Base-by-base conservation (phyloP, 805 yeast genomes). In the Candida sithepensis region DNA sequence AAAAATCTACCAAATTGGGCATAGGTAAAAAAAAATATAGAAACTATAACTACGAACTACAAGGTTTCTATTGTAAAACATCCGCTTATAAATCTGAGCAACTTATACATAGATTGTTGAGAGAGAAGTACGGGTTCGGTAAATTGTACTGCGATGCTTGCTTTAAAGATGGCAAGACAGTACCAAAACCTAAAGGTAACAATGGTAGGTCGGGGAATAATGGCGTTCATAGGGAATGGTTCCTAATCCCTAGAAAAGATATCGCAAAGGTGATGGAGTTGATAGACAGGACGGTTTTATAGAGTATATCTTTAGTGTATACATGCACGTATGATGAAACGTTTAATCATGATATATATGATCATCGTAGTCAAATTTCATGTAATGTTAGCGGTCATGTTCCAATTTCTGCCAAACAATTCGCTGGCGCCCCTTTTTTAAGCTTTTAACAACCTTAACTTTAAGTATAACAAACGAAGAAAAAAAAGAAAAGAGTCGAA, bases 151-250 rank as follows among this genome's bases (percentile, higher is more conserved):
- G 85, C 57, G 69, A 69, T 13, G 76, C 76, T 3, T 79, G 84
- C 56, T 44, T 39, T 16, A 37, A 42, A 4, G 30, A 46, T 10
- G 48, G n/a, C n/a, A n/a, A n/a, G n/a, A n/a, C n/a, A 45, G 18
- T 38, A 45, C 39, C 16, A 19, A 10, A 19, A 21, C n/a, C n/a
- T 20, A 5, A 32, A 28, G n/a, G 8, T 4, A 13, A 44, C 8
- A 47, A 46, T 14, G 63, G 62, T n/a, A n/a, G n/a, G n/a, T n/a
- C n/a, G n/a, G n/a, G 8, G 3, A 13, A 44, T 7, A 47, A 46
- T 14, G 63, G 62, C 3, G 55, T 57, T 12, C 85, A 79, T 56
- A 67, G 67, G 14, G 85, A 79, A 55, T 79, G 84, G 84, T 79
- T 79, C 50, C 58, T 77, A n/a, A 58, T 79, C 0, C 82, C 82